phyloP scores from a whole-genome alignment of 805 yeast genomes.

The Groenewaldozyma salmanticensis region DNA sequence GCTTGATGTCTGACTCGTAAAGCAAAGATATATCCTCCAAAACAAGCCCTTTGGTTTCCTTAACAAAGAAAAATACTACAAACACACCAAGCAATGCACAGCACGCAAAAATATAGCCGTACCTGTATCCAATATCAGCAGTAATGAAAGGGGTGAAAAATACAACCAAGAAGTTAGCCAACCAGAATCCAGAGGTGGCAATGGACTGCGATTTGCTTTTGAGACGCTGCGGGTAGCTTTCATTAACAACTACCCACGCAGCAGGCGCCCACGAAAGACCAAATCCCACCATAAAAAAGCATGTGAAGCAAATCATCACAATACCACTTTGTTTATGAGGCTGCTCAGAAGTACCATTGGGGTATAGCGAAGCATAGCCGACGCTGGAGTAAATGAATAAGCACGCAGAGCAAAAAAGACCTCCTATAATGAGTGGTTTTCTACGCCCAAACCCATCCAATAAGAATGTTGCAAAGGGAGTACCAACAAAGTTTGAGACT shows the following conservation, averaged over 20 bases:
- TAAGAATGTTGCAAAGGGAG: not conserved
- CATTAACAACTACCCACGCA: slow-evolving; percentile 58
- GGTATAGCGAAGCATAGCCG: slow-evolving; percentile 1
- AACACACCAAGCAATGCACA: not conserved
- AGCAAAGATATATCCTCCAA: not conserved
- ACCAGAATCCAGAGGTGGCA: slow-evolving; percentile 70
- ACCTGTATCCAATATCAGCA: not conserved
- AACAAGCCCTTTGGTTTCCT: not conserved
- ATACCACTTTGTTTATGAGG: not conserved
- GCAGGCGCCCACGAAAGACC: slow-evolving; percentile 79
- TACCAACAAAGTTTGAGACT: slow-evolving; percentile 33
- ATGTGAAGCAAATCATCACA: not conserved
- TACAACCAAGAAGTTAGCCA: slow-evolving; percentile 64
- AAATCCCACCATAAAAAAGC: slow-evolving; percentile 25
- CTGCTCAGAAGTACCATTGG: not conserved
- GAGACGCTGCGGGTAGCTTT: slow-evolving; percentile 58
- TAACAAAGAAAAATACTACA: not conserved
- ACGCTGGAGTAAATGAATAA: slow-evolving; percentile 52
- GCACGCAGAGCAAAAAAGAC: slow-evolving; percentile 51
- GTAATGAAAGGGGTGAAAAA: slow-evolving; percentile 16
- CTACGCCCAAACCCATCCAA: slow-evolving; percentile 62
- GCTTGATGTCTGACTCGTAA: not conserved
- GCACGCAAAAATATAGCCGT: not conserved
- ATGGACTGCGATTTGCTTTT: slow-evolving; percentile 65
- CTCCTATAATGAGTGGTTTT: slow-evolving; percentile 49